Conservation (phyloP, 2,329 filamentous ascomycete species). For the Penicillium expansum region DNA sequence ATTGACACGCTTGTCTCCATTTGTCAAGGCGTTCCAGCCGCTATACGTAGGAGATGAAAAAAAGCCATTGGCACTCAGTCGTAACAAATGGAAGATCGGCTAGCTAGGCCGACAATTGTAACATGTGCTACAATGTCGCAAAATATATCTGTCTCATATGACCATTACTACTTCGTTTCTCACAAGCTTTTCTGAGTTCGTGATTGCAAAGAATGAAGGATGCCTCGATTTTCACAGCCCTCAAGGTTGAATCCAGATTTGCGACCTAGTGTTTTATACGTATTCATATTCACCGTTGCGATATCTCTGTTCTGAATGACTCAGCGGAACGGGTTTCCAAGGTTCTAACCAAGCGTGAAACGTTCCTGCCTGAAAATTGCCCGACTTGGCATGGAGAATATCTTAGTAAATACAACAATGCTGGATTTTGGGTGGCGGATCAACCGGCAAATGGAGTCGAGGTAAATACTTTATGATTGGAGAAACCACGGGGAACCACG, state of each 20-base stretch:
- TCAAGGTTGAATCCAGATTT: background rate
- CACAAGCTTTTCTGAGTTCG: background rate
- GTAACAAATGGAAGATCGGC: background rate
- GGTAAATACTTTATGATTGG: background rate
- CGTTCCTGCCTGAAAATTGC: background rate
- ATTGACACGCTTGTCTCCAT: conserved; percentile 1
- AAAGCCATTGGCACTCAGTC: background rate
- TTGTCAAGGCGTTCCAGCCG: conserved; percentile 10
- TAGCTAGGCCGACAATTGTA: background rate
- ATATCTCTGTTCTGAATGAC: background rate
- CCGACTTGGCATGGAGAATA: conserved; percentile 4
- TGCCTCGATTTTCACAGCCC: background rate
- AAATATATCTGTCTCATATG: background rate
- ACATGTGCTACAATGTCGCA: background rate
- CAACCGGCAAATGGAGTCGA: background rate
- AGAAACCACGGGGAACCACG: background rate
- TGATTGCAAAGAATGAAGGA: background rate
- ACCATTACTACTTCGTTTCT: background rate
- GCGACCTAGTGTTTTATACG: background rate
- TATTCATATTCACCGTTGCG: background rate
- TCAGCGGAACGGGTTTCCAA: background rate
- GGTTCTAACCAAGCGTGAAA: too few relatives aligned
- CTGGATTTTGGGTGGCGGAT: background rate
- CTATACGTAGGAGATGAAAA: background rate
- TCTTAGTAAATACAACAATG: background rate